A percentile compares a stretch with the other conserved stretches of the same genome.
phyloP scores from a whole-genome alignment of 768 basidiomycete genomes.

The Macrolepiota albuminosa region DNA sequence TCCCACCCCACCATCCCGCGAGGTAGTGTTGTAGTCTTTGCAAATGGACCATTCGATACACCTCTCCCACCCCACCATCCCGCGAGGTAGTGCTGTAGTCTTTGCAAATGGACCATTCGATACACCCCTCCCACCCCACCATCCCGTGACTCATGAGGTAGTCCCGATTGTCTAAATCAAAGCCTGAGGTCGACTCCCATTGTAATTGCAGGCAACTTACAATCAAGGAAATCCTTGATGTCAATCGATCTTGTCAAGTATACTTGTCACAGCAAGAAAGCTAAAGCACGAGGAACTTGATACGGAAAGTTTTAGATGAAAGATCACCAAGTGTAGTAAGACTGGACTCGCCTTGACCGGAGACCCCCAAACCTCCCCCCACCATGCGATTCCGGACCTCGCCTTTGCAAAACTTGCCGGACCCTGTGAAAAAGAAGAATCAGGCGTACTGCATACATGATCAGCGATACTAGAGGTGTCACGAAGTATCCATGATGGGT shows the following conservation, averaged over 20 bases:
- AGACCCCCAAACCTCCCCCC: neutral
- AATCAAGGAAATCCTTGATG: neutral
- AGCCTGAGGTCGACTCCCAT: neutral
- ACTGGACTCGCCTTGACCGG: constrained; percentile 2
- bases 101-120: neutral
- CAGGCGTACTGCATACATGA: neutral
- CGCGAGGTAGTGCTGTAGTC: neutral
- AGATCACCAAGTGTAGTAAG: too few species aligned
- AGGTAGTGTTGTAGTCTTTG: neutral
- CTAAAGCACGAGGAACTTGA: neutral
- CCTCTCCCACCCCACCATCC: constrained; percentile 1
- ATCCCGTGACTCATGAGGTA: neutral
- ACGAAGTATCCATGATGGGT: neutral
- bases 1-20: constrained; percentile 1
- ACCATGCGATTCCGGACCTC: neutral
- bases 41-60: neutral
- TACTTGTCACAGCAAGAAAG: neutral
- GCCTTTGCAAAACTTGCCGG: constrained; percentile 3
- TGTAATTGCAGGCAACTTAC: neutral
- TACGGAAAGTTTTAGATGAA: neutral
- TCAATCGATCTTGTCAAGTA: neutral
- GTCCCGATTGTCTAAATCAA: neutral
- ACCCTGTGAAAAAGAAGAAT: neutral
- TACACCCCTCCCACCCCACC: constrained; percentile 4
- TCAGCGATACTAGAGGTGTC: neutral